Base-by-base conservation (phyloP, 345 rosid species). In the Populus tremula region DNA sequence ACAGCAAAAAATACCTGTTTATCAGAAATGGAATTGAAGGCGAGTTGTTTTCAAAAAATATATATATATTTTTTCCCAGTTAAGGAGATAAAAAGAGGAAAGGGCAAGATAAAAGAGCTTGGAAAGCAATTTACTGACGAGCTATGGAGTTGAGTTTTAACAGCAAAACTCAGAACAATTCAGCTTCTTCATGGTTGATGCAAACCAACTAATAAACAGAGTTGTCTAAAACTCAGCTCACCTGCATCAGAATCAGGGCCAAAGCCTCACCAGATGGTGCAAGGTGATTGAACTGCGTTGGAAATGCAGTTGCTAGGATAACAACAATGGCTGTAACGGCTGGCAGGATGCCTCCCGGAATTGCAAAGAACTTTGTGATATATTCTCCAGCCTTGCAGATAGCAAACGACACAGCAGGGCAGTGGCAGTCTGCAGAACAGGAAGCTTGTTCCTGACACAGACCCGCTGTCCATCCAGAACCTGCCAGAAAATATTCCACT, bases 211-310 rank as follows among this genome's bases (percentile, higher is more conserved):
- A 70, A 27, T 23, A 16, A 18, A 35, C 49, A 20, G 67, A 25
- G 23, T 31, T 8, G 68, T 27, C 93, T 59, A 47, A 39, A 62
- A 27, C 41, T 56, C 27, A 54, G 59, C 81, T 83, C 75, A 90
- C 99, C 94, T 93, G 99, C 96, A 89, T 95, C 72, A 95, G 89
- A 81, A 93, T 91, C 61, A 95, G 38, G 78, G 98, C 98, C 90
- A 95, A 86, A 69, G 98, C 94, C 83, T 95, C 98, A 38, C 96
- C 94, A 50, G 96, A 78, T 56, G 96, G 92, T 79, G 98, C 98
- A 73, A 95, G 91, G 54, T 80, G 79, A 70, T 86, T 85, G 77
- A 92, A 95, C 53, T 87, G 91, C n/a, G 80, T n/a, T 5, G 98
- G 99, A 78, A 95, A 91, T 13, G 78, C 72, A 25, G 93, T 90